A percentile compares a stretch with the other conserved stretches of the same genome.
Conservation (phyloP, 2,329 filamentous ascomycete genomes). For the Hawksworthiomyces lignivorus region DNA sequence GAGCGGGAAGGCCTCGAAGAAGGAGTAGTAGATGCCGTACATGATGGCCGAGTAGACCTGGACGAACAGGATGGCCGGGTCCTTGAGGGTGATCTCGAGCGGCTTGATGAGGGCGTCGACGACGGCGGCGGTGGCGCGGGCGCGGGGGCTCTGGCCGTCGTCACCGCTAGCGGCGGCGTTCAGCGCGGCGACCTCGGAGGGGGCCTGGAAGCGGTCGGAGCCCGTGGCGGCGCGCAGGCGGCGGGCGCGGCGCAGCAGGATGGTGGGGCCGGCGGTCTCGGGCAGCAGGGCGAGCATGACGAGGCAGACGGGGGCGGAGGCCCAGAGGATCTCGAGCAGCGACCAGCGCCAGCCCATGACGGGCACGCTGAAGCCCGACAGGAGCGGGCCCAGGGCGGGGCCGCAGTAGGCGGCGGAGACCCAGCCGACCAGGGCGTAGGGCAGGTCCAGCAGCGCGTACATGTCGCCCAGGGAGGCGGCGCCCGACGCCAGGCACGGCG, state of each 20-base stretch:
- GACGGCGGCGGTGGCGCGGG: constrained; percentile 28
- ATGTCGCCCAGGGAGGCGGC: constrained; percentile 59
- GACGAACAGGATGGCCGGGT: constrained; percentile 55
- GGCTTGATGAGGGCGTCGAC: constrained; percentile 54
- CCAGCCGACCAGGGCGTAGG: constrained; percentile 77
- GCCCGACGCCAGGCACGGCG: constrained; percentile 54
- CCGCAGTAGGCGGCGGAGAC: constrained; percentile 45
- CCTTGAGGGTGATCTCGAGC: constrained; percentile 42
- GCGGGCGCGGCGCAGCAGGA: constrained; percentile 48
- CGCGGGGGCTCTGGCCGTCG: constrained; percentile 31
- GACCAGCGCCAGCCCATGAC: constrained; percentile 28
- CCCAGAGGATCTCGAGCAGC: constrained; percentile 24
- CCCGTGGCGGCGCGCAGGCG: constrained; percentile 47
- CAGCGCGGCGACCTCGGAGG: constrained; percentile 47
- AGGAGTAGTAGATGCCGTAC: constrained; percentile 56
- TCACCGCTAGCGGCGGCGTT: not conserved
- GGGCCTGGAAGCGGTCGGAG: constrained; percentile 47
- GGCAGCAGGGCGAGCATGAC: constrained; percentile 28
- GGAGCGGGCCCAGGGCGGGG: constrained; percentile 47
- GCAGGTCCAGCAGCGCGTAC: constrained; percentile 44
- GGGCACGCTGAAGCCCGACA: constrained; percentile 24
- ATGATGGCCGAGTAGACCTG: constrained; percentile 54
- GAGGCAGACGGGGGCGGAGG: constrained; percentile 34
- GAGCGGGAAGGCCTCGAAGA: constrained; percentile 60
- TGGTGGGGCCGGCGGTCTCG: constrained; percentile 31